These are phyloP conservation scores for Myxozyma monticola DNA, from an alignment of 805 yeast species.

Conservation along the genomic window DNA sequence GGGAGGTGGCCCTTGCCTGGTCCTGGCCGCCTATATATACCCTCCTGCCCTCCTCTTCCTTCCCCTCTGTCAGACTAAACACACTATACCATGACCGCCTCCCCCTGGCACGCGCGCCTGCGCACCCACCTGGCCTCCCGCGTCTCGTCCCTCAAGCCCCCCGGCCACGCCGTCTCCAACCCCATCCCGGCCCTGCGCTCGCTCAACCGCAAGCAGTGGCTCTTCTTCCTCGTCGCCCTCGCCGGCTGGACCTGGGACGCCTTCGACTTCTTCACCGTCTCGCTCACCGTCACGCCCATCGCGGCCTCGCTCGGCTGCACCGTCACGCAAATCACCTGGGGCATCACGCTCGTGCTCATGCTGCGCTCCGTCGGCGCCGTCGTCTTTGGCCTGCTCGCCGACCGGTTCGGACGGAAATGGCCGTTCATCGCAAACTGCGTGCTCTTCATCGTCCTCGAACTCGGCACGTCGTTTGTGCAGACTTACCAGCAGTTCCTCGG, in stretches of 20 bases:
- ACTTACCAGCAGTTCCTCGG: conserved; percentile 60
- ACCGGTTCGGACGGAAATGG: conserved; percentile 66
- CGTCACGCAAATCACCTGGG: conserved; percentile 64
- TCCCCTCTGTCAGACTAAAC: not conserved
- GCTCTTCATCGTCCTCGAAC: conserved; percentile 56
- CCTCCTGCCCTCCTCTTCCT: not conserved
- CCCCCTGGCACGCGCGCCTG: conserved; percentile 22
- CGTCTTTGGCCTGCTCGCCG: conserved; percentile 62
- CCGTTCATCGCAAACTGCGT: conserved; percentile 57
- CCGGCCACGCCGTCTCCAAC: conserved; percentile 41
- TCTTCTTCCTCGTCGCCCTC: conserved; percentile 59
- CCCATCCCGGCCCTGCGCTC: conserved; percentile 60
- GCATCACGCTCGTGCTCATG: conserved; percentile 70
- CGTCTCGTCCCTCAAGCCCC: conserved; percentile 37
- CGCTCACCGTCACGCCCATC: conserved; percentile 54
- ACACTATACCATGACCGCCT: not conserved
- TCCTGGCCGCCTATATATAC: not conserved
- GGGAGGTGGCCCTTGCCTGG: too few relatives aligned
- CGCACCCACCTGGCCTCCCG: conserved; percentile 38
- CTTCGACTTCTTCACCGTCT: conserved; percentile 66
- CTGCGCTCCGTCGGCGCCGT: conserved; percentile 70
- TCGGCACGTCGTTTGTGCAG: conserved; percentile 65
- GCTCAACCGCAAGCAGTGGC: conserved; percentile 59
- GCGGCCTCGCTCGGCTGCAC: conserved; percentile 50
- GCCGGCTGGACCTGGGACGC: conserved; percentile 73